Evolutionary conservation across 2,329 filamentous ascomycete species (phyloP), one percentile per base, ranked within the genome.

Genomic region (Aureobasidium sp.): DNA sequence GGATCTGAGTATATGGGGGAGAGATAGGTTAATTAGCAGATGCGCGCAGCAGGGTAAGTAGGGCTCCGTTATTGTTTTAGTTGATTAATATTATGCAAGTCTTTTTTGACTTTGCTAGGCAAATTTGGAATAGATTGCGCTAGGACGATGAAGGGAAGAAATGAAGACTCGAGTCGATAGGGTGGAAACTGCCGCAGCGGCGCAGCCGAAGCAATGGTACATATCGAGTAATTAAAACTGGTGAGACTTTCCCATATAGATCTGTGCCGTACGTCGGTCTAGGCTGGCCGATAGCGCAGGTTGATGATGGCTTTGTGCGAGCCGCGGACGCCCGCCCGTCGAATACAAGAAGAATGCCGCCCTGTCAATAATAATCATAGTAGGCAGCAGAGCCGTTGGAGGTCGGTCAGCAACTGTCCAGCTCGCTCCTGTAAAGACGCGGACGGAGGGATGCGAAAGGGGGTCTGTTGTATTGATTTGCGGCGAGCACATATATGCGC

Each of bases 1-100:
- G 70, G 74, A 71, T 54, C 65, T 21, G 64, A 65, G 72, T 75
- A 68, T 63, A 64, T 57, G 50, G 54, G 41, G 61, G 42, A 62
- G 36, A 49, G 50, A 61, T 62, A 58, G 50, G 57, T 39, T 59
- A 63, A 55, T 54, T 61, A 55, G 49, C 50, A 59, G 54, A 47
- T 47, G 57, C 59, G 32, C 42, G 21, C 21, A 21, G 21, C 21
- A 21, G 21, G 21, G 21, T 21, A 27, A 61, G 32, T 61, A 61
- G 59, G 48, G 39, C 39, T 52, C 39, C 21, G 39, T 41, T 52
- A 61, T 61, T 61, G 59, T 52, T 61, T 50, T 49, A 50, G 47
- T 52, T 61, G 47, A 53, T 52, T 52, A 61, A 41, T 52, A 61
- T 61, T 61, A 61, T 61, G 59, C 59, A 61, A 53, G 47, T 52